Base-by-base conservation (phyloP, 2,329 filamentous ascomycete genomes). In the Blastomyces percursus region DNA sequence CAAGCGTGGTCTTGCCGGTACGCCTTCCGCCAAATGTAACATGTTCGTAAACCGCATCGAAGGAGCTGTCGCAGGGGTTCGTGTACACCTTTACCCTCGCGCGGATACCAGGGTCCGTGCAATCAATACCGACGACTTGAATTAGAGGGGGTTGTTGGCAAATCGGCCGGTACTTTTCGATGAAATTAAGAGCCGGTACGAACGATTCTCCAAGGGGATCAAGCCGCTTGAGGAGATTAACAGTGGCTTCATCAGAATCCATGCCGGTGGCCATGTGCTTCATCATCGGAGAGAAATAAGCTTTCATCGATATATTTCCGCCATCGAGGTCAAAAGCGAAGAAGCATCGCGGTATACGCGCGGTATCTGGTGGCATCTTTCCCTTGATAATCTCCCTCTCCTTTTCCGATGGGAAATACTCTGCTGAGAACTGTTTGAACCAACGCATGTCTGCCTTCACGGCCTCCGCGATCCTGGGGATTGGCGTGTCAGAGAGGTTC, bases 11-110 rank as follows among this genome's bases (percentile, higher is more conserved):
- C 21, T 32, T 32, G 21, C 32, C 51, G 51, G 51, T 32, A 54
- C 51, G 51, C 19, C 51, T 30, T 54, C 51, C 21, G 51, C 51
- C 51, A n/a, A 54, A 54, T n/a, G 51, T 54, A 54, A 54, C 51
- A n/a, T 54, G 51, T 27, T 54, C 51, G 19, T 54, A 54, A 16
- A 54, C 24, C 19, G 51, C 51, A 54, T 54, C 51, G 9, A 54
- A 54, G 9, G 51, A 54, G 51, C 24, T 54, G 32, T 27, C 24
- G n/a, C 51, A 27, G 12, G 51, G 51, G 32, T 54, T 54, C 51
- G 51, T 32, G 51, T 54, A 54, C 11, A 54, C 51, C 27, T 54
- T 54, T 9, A 54, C 51, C 51, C 51, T 54, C 30, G 51, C 51
- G 30, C 51, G 12, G 24, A 30, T 54, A 54, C 51, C 14, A 19